Conservation (phyloP, 1,139 yeast genomes). For the Kluyveromyces sp. region DNA sequence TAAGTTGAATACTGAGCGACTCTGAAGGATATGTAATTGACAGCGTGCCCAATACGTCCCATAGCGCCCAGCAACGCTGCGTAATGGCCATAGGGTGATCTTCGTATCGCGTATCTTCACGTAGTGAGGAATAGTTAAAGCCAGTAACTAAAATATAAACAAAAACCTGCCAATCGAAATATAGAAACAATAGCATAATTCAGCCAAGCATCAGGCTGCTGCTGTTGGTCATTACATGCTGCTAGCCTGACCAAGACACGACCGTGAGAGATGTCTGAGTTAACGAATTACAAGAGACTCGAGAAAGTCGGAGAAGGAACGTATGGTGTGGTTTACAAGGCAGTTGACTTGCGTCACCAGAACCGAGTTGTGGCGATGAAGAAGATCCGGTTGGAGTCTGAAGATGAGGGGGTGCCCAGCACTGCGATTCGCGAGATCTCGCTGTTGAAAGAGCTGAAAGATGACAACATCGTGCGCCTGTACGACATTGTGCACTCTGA, state of each 20-base stretch:
- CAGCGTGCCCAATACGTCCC: too few relatives aligned
- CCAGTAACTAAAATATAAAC: neutral
- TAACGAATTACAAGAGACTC: conserved; percentile 84
- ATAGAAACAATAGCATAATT: too few relatives aligned
- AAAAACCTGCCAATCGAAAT: neutral
- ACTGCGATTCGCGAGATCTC: conserved; percentile 97
- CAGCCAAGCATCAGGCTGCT: too few relatives aligned
- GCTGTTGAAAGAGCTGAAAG: conserved; percentile 82
- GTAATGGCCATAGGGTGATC: too few relatives aligned
- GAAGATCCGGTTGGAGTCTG: conserved; percentile 91
- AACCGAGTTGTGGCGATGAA: conserved; percentile 91
- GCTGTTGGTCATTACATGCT: too few relatives aligned
- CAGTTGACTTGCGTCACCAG: conserved; percentile 80
- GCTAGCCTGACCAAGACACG: neutral
- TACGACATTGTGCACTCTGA: conserved; percentile 97
- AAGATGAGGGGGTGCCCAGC: conserved; percentile 98
- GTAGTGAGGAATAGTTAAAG: neutral
- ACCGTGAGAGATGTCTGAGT: conserved; percentile 36
- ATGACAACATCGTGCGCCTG: conserved; percentile 83
- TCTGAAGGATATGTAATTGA: too few relatives aligned
- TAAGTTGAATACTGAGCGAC: too few relatives aligned
- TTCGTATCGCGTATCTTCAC: too few relatives aligned
- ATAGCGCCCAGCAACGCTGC: too few relatives aligned
- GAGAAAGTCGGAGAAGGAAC: conserved; percentile 99
- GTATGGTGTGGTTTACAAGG: conserved; percentile 96